Conservation (phyloP, 495 filamentous ascomycete genomes). For the Hyaloscypha variabilis region DNA sequence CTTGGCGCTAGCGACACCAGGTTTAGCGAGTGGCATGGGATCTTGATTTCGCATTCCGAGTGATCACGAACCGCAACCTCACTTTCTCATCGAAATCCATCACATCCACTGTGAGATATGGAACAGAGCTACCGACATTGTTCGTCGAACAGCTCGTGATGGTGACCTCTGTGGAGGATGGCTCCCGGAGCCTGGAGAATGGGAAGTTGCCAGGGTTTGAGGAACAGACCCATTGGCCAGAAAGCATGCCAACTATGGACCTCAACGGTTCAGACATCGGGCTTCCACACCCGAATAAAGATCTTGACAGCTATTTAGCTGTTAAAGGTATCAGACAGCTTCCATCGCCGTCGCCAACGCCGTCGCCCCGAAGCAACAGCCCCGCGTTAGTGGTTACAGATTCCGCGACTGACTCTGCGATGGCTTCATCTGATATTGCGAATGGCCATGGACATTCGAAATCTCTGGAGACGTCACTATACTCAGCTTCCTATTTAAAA, state of each 20-base stretch:
- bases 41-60: not conserved
- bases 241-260: not conserved
- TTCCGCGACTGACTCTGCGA: not conserved
- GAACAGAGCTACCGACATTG: not conserved
- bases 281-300: not conserved
- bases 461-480: conserved; percentile 18
- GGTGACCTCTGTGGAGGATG: not conserved
- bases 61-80: not conserved
- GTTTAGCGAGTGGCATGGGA: not conserved
- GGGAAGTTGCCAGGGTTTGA: not conserved
- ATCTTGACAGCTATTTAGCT: not conserved
- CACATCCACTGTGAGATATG: not conserved
- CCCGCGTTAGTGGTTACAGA: conserved; percentile 23
- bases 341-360: conserved; percentile 30
- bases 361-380: conserved; percentile 24
- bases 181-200: conserved; percentile 12
- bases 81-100: not conserved
- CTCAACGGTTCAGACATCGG: not conserved
- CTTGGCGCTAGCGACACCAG: not conserved
- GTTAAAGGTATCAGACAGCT: conserved; percentile 22
- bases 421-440: conserved; percentile 2
- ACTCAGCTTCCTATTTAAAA: not conserved
- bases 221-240: not conserved
- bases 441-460: conserved; percentile 19
- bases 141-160: not conserved